phyloP scores from a whole-genome alignment of 2,329 filamentous ascomycete species.

The Fusarium dimerum region DNA sequence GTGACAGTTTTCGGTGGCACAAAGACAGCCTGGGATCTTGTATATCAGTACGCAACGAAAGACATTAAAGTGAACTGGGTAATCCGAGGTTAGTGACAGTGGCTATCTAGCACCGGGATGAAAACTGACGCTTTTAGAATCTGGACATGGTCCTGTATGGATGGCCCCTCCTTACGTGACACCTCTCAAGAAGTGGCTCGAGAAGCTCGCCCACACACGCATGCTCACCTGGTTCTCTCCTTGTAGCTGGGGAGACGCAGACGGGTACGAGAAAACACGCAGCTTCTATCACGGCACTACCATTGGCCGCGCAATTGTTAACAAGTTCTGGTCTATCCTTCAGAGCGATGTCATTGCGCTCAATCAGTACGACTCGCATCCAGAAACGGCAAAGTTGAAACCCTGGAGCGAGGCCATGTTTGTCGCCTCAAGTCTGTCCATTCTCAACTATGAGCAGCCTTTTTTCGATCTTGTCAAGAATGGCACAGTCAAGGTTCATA shows the following conservation, averaged over 20 bases:
- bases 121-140: constrained; percentile 23
- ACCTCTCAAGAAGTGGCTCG: constrained; percentile 60
- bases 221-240: constrained; percentile 67
- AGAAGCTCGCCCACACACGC: constrained; percentile 55
- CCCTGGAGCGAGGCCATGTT: constrained; percentile 45
- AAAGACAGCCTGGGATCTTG: constrained; percentile 67
- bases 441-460: constrained; percentile 53
- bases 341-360: constrained; percentile 46
- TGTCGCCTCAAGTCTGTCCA: constrained; percentile 51
- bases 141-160: constrained; percentile 57
- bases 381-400: constrained; percentile 42
- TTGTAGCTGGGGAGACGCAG: constrained; percentile 62
- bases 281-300: constrained; percentile 52
- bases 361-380: constrained; percentile 47
- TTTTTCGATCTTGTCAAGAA: constrained; percentile 52
- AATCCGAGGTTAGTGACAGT: constrained; percentile 47
- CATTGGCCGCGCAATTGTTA: constrained; percentile 50
- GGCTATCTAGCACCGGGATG: not conserved
- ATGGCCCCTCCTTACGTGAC: constrained; percentile 61
- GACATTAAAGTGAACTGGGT: constrained; percentile 61
- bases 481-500: constrained; percentile 49
- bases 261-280: constrained; percentile 50
- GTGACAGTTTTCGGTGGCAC: constrained; percentile 61
- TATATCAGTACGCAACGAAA: constrained; percentile 59
- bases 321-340: constrained; percentile 51